These are phyloP conservation scores for Aspergillus fijiensis DNA, from an alignment of 2,329 filamentous ascomycete genomes.

Conservation along the genomic window DNA sequence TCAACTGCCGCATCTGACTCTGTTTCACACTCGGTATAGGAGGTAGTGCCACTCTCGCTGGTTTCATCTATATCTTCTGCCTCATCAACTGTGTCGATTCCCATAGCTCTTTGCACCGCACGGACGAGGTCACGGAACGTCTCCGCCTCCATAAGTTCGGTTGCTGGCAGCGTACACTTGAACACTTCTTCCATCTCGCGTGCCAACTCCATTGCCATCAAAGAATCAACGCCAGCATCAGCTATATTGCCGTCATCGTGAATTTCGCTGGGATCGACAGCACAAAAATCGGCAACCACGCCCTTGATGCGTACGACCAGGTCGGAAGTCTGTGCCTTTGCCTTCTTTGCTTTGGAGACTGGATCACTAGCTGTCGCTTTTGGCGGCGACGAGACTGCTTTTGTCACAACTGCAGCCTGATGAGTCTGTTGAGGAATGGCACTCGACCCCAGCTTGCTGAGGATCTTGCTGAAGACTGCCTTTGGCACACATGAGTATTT, in stretches of 20 bases:
- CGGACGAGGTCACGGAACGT: conserved; percentile 32
- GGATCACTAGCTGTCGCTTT: background rate
- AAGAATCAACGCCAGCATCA: conserved; percentile 50
- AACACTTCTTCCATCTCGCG: conserved; percentile 45
- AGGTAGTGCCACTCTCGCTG: background rate
- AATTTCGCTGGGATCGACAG: conserved; percentile 15
- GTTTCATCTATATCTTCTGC: background rate
- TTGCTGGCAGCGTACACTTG: conserved; percentile 29
- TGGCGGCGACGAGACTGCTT: background rate
- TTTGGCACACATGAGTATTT: conserved; percentile 28
- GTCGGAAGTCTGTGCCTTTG: background rate
- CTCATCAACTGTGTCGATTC: background rate
- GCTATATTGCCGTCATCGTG: conserved; percentile 15
- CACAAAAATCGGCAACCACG: conserved; percentile 20
- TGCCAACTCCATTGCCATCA: conserved; percentile 52
- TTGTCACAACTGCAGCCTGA: background rate
- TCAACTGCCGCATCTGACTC: background rate
- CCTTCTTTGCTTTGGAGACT: background rate
- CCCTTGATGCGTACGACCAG: conserved; percentile 12
- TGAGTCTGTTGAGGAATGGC: background rate
- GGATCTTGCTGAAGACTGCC: conserved; percentile 13
- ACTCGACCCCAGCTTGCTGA: background rate
- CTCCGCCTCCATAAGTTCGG: conserved; percentile 31
- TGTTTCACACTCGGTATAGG: background rate
- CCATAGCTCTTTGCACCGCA: conserved; percentile 20